phyloP scores from a whole-genome alignment of 345 rosid genomes.

The Kandelia obovata region DNA sequence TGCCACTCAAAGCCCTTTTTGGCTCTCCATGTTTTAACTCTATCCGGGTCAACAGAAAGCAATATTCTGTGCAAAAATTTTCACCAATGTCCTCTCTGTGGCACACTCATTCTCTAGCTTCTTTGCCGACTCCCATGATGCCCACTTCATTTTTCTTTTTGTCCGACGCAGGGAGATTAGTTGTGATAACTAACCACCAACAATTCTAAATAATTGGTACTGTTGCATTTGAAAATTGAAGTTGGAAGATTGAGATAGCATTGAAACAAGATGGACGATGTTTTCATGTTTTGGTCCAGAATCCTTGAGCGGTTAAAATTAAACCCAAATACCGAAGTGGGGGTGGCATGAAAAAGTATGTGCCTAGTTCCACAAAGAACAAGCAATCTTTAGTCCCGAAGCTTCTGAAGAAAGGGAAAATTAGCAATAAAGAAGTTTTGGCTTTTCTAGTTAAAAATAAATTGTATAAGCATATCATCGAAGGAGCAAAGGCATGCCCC shows the following conservation, averaged over 20 bases:
- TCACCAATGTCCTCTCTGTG: neutral
- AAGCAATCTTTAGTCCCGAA: neutral
- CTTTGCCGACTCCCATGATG: neutral
- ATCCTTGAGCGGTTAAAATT: conserved; percentile 2
- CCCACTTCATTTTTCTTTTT: too few species aligned
- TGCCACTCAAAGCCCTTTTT: neutral
- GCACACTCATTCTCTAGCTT: neutral
- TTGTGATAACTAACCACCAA: neutral
- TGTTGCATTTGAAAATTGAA: neutral
- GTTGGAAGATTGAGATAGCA: neutral
- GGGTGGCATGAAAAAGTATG: neutral
- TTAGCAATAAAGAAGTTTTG: neutral
- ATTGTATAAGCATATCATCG: too few species aligned
- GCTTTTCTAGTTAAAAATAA: neutral
- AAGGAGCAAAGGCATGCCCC: too few species aligned
- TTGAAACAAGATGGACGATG: neutral
- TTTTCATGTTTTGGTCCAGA: conserved; percentile 1
- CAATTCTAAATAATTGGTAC: neutral
- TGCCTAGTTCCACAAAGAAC: neutral
- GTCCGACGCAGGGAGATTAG: too few species aligned
- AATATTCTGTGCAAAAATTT: neutral
- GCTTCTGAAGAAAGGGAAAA: neutral
- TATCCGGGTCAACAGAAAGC: neutral
- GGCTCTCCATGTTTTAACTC: neutral
- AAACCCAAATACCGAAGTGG: neutral